Base-by-base conservation (phyloP, 2,329 filamentous ascomycete genomes). In the Alternaria sp. region DNA sequence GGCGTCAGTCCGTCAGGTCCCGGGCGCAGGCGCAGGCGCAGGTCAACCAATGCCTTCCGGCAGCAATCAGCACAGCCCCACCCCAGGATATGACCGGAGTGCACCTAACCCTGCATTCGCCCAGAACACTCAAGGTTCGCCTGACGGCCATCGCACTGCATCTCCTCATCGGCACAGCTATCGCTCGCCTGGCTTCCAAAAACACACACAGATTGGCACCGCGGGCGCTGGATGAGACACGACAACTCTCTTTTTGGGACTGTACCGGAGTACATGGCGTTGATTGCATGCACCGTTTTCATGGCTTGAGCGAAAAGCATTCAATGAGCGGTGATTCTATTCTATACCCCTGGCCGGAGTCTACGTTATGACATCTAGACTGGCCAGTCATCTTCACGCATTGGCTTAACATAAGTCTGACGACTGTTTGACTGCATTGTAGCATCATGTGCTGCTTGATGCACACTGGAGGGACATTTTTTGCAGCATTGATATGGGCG, bases 1-100 rank as follows among this genome's bases (percentile, higher is more conserved):
- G 78, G 90, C 88, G 66, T 93, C 91, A 49, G 93, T 94, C 41
- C 88, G 93, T 49, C 91, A 94, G 59, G 88, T 96, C 7, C 75
- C 72, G 26, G 79, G 78, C 7, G 61, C 63, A 11, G 69, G 64
- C 28, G 63, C 36, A 18, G n/a, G 36, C n/a, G 36, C 34, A n/a
- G 34, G 64, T 34, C 65, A 62, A 41, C 54, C 57, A 36, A 51
- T 58, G 43, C 59, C 54, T 5, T 47, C 66, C 20, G 57, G 70
- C 16, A 71, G 61, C 34, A 67, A 61, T 30, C 71, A 74, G 49
- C 72, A 71, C 42, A 71, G 70, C 5, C 72, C 76, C 5, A 69
- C 68, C 8, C 74, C 75, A 46, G 67, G 64, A 41, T 66, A 68
- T 42, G 75, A 78, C 41, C 66, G 78, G 22, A 69, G 66, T 41